Conservation (phyloP, 2,329 filamentous ascomycete species). For the Fusarium aywerte region DNA sequence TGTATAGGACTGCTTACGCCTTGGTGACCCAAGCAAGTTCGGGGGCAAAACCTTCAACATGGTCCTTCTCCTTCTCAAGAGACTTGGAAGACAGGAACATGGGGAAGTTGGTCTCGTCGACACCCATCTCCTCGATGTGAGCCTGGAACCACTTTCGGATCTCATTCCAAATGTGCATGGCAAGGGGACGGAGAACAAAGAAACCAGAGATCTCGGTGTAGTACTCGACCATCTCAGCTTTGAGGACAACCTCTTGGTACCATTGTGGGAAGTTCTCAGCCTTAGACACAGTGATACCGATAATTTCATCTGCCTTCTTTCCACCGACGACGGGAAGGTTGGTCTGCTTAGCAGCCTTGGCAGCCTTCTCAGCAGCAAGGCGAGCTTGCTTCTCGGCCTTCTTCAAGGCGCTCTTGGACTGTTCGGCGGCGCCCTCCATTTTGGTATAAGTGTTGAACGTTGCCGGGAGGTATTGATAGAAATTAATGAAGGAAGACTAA, state of each 20-base stretch:
- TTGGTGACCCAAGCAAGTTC: constrained; percentile 91
- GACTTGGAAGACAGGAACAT: constrained; percentile 95
- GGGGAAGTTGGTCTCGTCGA: constrained; percentile 96
- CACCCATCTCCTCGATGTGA: constrained; percentile 88
- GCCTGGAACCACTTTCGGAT: constrained; percentile 75
- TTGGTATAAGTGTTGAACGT: constrained; percentile 41
- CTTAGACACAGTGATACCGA: constrained; percentile 89
- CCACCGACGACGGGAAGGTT: constrained; percentile 63
- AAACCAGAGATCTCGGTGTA: constrained; percentile 94
- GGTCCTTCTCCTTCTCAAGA: constrained; percentile 88
- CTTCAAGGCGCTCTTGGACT: constrained; percentile 72
- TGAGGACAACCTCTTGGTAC: constrained; percentile 98
- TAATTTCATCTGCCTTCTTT: constrained; percentile 75
- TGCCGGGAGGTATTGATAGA: constrained; percentile 6
- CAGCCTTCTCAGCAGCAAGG: constrained; percentile 69
- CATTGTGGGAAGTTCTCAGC: constrained; percentile 88
- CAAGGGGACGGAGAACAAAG: constrained; percentile 84
- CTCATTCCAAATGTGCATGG: constrained; percentile 74
- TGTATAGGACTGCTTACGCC: constrained; percentile 63
- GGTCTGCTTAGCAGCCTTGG: constrained; percentile 68
- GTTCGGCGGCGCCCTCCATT: constrained; percentile 50
- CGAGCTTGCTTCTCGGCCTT: constrained; percentile 73
- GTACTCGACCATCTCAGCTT: constrained; percentile 98
- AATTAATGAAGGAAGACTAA: not conserved
- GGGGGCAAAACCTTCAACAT: constrained; percentile 98